phyloP scores from a whole-genome alignment of 1,139 yeast species.

The Tardiomyces depauwii region DNA sequence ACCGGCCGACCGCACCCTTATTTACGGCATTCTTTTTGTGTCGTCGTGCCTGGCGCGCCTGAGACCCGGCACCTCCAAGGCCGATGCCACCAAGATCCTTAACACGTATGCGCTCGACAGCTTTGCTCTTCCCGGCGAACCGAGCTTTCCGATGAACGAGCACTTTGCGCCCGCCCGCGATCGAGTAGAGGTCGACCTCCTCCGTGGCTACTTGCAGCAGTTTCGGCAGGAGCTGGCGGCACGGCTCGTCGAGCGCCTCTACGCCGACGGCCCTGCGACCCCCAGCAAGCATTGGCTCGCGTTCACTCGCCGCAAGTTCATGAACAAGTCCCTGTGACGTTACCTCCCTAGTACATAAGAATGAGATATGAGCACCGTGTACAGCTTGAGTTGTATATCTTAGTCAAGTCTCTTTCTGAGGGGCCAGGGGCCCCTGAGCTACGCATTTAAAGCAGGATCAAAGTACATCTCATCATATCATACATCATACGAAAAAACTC shows the following conservation, averaged over 20 bases:
- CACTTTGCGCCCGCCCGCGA: constrained; percentile 70
- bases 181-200: constrained; percentile 63
- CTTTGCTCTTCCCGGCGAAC: constrained; percentile 89
- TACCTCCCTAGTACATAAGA: no score
- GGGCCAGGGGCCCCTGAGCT: no score
- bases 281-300: constrained; percentile 80
- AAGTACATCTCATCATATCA: not conserved
- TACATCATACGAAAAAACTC: not conserved
- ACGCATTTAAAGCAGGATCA: no score
- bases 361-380: no score
- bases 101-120: constrained; percentile 81
- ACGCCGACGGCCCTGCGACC: constrained; percentile 32
- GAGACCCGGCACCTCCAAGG: constrained; percentile 21
- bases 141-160: constrained; percentile 84
- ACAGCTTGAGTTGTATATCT: no score
- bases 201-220: constrained; percentile 74
- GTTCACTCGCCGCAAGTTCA: constrained; percentile 85
- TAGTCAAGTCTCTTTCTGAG: no score
- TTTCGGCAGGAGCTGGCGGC: constrained; percentile 90
- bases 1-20: constrained; percentile 86
- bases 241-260: constrained; percentile 66
- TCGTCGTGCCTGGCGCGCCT: constrained; percentile 74
- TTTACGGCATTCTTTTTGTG: constrained; percentile 87
- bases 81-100: constrained; percentile 63
- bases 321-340: constrained; percentile 39